A percentile compares a stretch with the other conserved stretches of the same genome.
Evolutionary conservation across 2,329 filamentous ascomycete genomes (phyloP).

Genomic region (Apiospora pterosperma): DNA sequence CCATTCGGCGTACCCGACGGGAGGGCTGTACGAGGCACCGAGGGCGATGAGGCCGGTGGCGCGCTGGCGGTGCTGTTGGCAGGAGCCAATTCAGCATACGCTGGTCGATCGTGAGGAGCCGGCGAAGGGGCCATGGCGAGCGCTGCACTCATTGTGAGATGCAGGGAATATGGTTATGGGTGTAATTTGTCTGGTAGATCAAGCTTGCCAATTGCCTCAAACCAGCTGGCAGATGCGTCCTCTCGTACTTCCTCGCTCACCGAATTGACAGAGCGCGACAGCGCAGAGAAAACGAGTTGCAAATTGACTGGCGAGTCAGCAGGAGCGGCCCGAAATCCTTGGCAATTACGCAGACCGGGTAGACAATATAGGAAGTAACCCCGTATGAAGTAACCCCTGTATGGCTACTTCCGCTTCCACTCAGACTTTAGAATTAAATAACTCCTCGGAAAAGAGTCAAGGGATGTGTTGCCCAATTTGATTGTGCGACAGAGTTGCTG

Average conservation of each 20-base stretch:
- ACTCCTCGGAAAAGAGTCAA: not conserved
- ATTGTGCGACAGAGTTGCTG: not conserved
- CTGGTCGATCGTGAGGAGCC: constrained; percentile 58
- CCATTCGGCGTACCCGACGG: constrained; percentile 39
- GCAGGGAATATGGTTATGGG: not conserved
- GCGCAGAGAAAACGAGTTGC: not conserved
- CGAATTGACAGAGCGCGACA: not conserved
- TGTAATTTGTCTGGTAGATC: not conserved
- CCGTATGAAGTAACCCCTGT: not conserved
- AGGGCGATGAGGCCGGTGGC: constrained; percentile 36
- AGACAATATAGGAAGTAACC: not conserved
- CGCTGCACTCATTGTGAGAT: constrained; percentile 60
- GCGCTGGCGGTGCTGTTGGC: constrained; percentile 34
- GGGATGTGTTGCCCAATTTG: not conserved
- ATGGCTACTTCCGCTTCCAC: not conserved
- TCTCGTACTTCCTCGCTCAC: not conserved
- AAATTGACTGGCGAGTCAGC: not conserved
- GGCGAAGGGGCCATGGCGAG: constrained; percentile 67
- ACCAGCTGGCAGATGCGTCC: not conserved
- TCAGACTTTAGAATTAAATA: not conserved
- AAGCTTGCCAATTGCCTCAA: not conserved
- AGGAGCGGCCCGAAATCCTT: not conserved
- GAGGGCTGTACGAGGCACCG: constrained; percentile 39
- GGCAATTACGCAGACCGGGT: not conserved
- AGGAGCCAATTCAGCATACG: constrained; percentile 50